Evolutionary conservation across 2,329 filamentous ascomycete genomes (phyloP).

Genomic region (Trichoderma harzianum): DNA sequence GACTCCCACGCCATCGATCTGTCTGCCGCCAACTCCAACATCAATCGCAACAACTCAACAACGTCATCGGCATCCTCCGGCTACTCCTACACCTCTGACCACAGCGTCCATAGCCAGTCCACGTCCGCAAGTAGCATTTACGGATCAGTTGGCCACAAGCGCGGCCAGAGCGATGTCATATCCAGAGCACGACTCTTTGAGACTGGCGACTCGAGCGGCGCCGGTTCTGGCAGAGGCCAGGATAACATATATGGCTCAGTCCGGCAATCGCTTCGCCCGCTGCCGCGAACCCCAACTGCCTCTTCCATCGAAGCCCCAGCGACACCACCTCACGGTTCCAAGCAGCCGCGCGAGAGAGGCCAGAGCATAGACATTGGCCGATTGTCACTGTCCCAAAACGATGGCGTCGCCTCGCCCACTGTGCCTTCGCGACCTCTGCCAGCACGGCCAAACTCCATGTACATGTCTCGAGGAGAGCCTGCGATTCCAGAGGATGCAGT

Average conservation of each 20-base stretch:
- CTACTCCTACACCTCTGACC: constrained; percentile 59
- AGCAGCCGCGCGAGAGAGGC: constrained; percentile 51
- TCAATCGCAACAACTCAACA: constrained; percentile 64
- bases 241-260: constrained; percentile 67
- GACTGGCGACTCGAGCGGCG: constrained; percentile 39
- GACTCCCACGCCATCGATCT: constrained; percentile 53
- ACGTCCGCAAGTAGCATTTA: constrained; percentile 67
- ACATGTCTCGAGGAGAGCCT: constrained; percentile 57
- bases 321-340: constrained; percentile 23
- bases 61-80: constrained; percentile 67
- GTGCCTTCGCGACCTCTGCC: constrained; percentile 42
- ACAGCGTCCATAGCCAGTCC: constrained; percentile 58
- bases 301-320: constrained; percentile 40
- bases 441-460: constrained; percentile 58
- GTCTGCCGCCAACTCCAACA: constrained; percentile 35
- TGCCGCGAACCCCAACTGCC: constrained; percentile 61
- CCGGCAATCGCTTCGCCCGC: constrained; percentile 72
- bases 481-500: constrained; percentile 38
- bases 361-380: constrained; percentile 62
- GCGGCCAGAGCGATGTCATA: constrained; percentile 70
- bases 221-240: constrained; percentile 41
- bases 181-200: constrained; percentile 52
- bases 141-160: constrained; percentile 56
- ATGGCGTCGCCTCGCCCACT: constrained; percentile 40
- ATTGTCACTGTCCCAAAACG: constrained; percentile 47